phyloP scores from a whole-genome alignment of 352 stramenopile species.

The Pythium vanterpoolii region DNA sequence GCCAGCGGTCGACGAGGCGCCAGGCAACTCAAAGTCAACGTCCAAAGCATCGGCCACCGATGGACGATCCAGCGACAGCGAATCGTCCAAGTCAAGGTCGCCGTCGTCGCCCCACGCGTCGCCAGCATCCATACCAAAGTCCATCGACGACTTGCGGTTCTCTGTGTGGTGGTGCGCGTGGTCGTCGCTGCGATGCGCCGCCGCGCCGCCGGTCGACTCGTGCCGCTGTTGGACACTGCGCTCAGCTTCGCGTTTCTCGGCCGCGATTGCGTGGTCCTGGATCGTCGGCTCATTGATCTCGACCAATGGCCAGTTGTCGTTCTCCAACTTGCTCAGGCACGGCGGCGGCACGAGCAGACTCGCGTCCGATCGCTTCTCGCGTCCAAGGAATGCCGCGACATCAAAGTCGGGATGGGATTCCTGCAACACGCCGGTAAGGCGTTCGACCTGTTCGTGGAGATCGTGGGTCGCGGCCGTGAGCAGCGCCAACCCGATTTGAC shows the following conservation, averaged over 20 bases:
- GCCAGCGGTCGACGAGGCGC: constrained; percentile 25
- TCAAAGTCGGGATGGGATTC: constrained; percentile 86
- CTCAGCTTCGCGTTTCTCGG: constrained; percentile 77
- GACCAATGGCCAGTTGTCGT: constrained; percentile 98
- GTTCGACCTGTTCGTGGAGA: constrained; percentile 92
- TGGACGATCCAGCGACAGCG: constrained; percentile 44
- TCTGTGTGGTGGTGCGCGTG: constrained; percentile 24
- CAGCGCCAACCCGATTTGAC: constrained; percentile 95
- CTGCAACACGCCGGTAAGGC: constrained; percentile 90
- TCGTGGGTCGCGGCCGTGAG: constrained; percentile 96
- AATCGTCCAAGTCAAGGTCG: constrained; percentile 85
- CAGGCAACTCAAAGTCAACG: constrained; percentile 40
- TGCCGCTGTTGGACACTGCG: constrained; percentile 57
- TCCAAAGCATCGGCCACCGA: constrained; percentile 56
- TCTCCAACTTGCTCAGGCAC: constrained; percentile 89
- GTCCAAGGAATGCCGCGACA: constrained; percentile 55
- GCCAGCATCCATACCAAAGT: constrained; percentile 69
- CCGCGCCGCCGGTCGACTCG: constrained; percentile 25
- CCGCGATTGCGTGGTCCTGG: constrained; percentile 74
- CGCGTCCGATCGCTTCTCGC: constrained; percentile 62
- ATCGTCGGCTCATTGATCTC: constrained; percentile 91
- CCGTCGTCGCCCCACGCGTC: constrained; percentile 82
- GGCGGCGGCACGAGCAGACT: constrained; percentile 92
- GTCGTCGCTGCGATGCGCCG: constrained; percentile 30
- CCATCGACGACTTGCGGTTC: constrained; percentile 64